These are phyloP conservation scores for Verticillium dahliae DNA, from an alignment of 2,329 filamentous ascomycete genomes.

Conservation along the genomic window DNA sequence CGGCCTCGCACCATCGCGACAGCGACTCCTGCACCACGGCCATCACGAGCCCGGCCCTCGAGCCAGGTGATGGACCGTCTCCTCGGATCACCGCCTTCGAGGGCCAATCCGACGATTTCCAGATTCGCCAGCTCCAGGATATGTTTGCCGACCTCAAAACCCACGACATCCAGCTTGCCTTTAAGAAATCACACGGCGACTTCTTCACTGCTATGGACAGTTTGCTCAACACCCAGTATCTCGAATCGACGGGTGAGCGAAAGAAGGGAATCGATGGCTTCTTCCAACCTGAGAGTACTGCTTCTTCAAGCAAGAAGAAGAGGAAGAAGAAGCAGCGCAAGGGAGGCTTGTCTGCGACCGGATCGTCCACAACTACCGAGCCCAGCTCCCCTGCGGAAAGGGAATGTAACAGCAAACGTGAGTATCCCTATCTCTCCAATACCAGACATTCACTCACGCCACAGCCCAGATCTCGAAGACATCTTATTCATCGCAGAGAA, in stretches of 20 bases:
- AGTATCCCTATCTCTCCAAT: background rate
- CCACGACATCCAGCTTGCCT: slow-evolving; percentile 57
- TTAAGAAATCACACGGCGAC: slow-evolving; percentile 63
- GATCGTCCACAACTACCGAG: slow-evolving; percentile 5
- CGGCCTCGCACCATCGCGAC: slow-evolving; percentile 16
- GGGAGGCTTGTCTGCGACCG: background rate
- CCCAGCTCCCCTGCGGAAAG: background rate
- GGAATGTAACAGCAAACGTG: background rate
- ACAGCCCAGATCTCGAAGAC: slow-evolving; percentile 25
- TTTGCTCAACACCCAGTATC: slow-evolving; percentile 70
- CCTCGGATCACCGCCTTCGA: slow-evolving; percentile 21
- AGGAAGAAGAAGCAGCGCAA: slow-evolving; percentile 28
- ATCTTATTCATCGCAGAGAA: slow-evolving; percentile 37
- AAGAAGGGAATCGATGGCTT: slow-evolving; percentile 81
- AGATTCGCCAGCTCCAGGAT: slow-evolving; percentile 54
- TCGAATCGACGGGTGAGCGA: slow-evolving; percentile 59
- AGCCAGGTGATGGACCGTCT: slow-evolving; percentile 3
- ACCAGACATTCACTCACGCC: background rate
- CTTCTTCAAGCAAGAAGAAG: slow-evolving; percentile 14
- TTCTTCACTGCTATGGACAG: slow-evolving; percentile 69
- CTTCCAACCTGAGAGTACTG: slow-evolving; percentile 45
- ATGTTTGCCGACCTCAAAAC: slow-evolving; percentile 67
- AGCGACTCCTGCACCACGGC: slow-evolving; percentile 22
- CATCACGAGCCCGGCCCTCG: slow-evolving; percentile 9
- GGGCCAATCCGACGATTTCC: slow-evolving; percentile 48